phyloP scores from a whole-genome alignment of 345 rosid species.

The Toxicodendron radicans region DNA sequence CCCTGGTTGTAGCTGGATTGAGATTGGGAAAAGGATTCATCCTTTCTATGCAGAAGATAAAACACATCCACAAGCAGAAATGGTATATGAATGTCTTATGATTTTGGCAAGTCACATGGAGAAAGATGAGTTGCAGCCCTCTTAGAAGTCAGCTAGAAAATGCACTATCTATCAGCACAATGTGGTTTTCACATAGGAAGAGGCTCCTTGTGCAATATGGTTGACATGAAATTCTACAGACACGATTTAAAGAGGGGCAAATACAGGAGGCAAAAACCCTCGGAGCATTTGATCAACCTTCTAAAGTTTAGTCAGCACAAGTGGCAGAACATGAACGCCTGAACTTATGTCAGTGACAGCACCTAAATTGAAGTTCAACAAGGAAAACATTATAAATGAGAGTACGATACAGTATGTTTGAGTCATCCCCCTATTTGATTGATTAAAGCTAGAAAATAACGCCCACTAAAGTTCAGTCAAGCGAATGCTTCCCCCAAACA shows the following conservation, averaged over 20 bases:
- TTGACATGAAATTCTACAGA: neutral
- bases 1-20: constrained; percentile 83
- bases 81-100: constrained; percentile 44
- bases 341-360: neutral
- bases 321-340: neutral
- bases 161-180: neutral
- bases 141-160: neutral
- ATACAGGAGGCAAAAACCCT: neutral
- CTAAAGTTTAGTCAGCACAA: neutral
- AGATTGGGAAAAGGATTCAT: constrained; percentile 50
- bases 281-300: neutral
- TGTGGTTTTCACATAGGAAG: neutral
- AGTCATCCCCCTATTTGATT: no score
- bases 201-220: neutral
- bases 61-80: constrained; percentile 35
- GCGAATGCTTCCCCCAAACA: no score
- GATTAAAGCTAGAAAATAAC: no score
- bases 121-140: constrained; percentile 30
- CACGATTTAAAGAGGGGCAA: neutral
- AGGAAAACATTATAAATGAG: neutral
- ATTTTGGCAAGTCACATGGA: constrained; percentile 55
- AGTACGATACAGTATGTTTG: neutral
- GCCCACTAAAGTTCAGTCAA: no score
- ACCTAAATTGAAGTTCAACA: neutral
- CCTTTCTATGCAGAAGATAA: constrained; percentile 52